Evolutionary conservation across 2,329 filamentous ascomycete species (phyloP).

Genomic region (Fusarium sp.): DNA sequence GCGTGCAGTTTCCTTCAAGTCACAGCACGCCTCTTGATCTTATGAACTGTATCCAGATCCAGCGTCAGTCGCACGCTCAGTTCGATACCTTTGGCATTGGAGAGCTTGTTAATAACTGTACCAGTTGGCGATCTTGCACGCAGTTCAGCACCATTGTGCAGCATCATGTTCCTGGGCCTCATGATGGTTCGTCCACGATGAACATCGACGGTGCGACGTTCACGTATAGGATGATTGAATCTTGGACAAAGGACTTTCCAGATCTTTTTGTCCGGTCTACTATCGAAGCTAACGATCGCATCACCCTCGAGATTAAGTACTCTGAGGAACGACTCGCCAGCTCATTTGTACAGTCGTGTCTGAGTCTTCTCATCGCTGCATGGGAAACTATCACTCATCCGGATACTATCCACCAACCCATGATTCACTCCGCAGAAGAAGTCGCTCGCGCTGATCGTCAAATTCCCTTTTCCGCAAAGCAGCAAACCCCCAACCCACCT

Average conservation of each 20-base stretch:
- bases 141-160: constrained; percentile 68
- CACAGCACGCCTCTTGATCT: constrained; percentile 63
- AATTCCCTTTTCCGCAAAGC: constrained; percentile 56
- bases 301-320: constrained; percentile 61
- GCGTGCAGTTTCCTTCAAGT: constrained; percentile 60
- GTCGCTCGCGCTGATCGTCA: constrained; percentile 54
- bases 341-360: constrained; percentile 59
- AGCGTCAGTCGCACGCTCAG: constrained; percentile 62
- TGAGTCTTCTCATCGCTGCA: constrained; percentile 61
- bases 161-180: constrained; percentile 55
- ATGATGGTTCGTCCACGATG: constrained; percentile 57
- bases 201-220: constrained; percentile 62
- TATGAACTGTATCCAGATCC: constrained; percentile 62
- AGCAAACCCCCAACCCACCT: constrained; percentile 35
- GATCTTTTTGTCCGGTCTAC: constrained; percentile 63
- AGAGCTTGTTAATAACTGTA: constrained; percentile 67
- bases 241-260: constrained; percentile 57
- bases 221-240: constrained; percentile 58
- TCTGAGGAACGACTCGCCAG: constrained; percentile 59
- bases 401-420: constrained; percentile 60
- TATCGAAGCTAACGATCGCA: constrained; percentile 52
- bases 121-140: constrained; percentile 66
- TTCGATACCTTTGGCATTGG: constrained; percentile 65
- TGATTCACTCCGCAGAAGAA: constrained; percentile 60
- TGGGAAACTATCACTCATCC: constrained; percentile 61